A percentile compares a stretch with the other conserved stretches of the same genome.
These are phyloP conservation scores for Aureobasidium melanogenum DNA, from an alignment of 2,329 filamentous ascomycete species.

Conservation along the genomic window DNA sequence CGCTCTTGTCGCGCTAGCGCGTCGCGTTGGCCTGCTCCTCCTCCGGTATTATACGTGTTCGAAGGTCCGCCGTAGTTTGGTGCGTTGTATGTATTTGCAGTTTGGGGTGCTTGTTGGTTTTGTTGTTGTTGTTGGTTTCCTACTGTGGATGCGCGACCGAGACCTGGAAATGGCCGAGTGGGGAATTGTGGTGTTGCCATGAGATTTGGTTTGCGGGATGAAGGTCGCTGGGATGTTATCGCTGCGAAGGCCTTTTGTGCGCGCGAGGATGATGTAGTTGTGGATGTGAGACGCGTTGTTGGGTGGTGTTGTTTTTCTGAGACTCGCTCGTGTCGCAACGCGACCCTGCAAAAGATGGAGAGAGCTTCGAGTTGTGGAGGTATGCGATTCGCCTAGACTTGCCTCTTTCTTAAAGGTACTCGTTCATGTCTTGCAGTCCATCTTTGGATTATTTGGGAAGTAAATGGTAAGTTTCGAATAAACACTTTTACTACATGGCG, in stretches of 20 bases:
- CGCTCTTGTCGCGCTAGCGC: slow-evolving; percentile 35
- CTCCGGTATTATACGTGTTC: slow-evolving; percentile 25
- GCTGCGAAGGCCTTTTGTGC: not conserved
- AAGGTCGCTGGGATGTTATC: not conserved
- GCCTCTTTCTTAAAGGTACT: not conserved
- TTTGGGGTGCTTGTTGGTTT: slow-evolving; percentile 1
- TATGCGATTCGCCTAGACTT: not conserved
- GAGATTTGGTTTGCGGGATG: not conserved
- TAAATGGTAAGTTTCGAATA: no score
- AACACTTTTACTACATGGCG: not conserved
- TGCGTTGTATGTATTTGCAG: slow-evolving; percentile 19
- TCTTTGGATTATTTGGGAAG: not conserved
- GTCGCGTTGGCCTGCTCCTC: slow-evolving; percentile 31
- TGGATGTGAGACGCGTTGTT: not conserved
- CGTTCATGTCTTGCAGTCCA: not conserved
- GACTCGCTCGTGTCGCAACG: slow-evolving; percentile 6
- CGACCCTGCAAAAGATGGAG: not conserved
- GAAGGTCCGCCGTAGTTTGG: slow-evolving; percentile 23
- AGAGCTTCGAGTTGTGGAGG: slow-evolving; percentile 2
- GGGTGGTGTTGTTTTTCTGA: not conserved
- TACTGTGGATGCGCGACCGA: slow-evolving; percentile 28
- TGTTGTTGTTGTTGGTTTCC: slow-evolving; percentile 16
- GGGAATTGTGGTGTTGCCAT: slow-evolving; percentile 50
- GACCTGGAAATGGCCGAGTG: slow-evolving; percentile 44
- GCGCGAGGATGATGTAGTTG: not conserved